Evolutionary conservation across 768 basidiomycete genomes (phyloP).

Genomic region (Termitomyces sp.): DNA sequence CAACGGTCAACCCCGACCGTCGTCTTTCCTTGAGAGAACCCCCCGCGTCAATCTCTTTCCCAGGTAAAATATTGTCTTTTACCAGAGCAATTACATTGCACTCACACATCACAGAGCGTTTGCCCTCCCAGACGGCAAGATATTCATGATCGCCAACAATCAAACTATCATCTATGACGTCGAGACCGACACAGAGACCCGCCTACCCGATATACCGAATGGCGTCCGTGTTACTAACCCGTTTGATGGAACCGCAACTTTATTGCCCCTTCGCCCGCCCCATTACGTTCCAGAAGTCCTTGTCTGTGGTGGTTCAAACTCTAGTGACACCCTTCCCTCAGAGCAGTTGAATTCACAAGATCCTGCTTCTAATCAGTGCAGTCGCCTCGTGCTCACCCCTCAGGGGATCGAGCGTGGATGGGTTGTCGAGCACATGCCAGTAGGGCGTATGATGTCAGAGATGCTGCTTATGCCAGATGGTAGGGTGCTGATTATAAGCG

Average conservation of each 20-base stretch:
- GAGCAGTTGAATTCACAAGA: slow-evolving; percentile 28
- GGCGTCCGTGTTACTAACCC: slow-evolving; percentile 36
- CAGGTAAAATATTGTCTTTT: slow-evolving; percentile 8
- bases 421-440: slow-evolving; percentile 38
- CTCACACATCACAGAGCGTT: neutral
- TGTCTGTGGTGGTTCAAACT: slow-evolving; percentile 38
- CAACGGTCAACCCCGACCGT: slow-evolving; percentile 15
- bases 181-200: slow-evolving; percentile 30
- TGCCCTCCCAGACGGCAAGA: slow-evolving; percentile 31
- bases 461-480: slow-evolving; percentile 11
- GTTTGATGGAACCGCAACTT: slow-evolving; percentile 30
- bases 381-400: slow-evolving; percentile 32
- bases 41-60: slow-evolving; percentile 17
- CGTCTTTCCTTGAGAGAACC: slow-evolving; percentile 4
- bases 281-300: slow-evolving; percentile 40
- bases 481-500: slow-evolving; percentile 3
- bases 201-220: slow-evolving; percentile 38
- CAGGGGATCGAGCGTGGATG: slow-evolving; percentile 38
- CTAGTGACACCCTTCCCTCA: slow-evolving; percentile 23
- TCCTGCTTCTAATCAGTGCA: slow-evolving; percentile 38
- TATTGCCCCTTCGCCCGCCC: slow-evolving; percentile 31
- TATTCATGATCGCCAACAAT: slow-evolving; percentile 36
- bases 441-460: slow-evolving; percentile 20
- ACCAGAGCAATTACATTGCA: neutral
- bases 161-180: slow-evolving; percentile 37